Evolutionary conservation across 495 filamentous ascomycete genomes (phyloP).

Genomic region (Tirmania nivea): DNA sequence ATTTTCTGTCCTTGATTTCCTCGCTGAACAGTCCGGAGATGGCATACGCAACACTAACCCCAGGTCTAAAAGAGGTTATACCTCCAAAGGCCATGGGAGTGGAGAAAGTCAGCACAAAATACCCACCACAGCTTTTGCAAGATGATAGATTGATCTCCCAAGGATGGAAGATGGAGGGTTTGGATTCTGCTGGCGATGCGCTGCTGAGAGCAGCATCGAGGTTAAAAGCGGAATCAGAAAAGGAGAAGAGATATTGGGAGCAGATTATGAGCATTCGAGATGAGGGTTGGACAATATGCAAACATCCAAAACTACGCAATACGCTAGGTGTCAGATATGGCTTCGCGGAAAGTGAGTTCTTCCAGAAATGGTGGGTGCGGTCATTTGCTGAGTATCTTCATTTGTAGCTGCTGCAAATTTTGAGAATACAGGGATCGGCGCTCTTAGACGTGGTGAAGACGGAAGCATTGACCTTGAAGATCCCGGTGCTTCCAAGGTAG

Average conservation of each 20-base stretch:
- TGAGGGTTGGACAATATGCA: slow-evolving; percentile 62
- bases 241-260: slow-evolving; percentile 74
- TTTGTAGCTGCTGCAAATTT: slow-evolving; percentile 44
- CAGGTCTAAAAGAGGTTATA: slow-evolving; percentile 41
- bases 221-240: slow-evolving; percentile 49
- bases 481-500: slow-evolving; percentile 29
- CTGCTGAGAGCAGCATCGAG: slow-evolving; percentile 49
- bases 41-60: slow-evolving; percentile 46
- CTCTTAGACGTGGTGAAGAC: slow-evolving; percentile 48
- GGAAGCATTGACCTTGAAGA: slow-evolving; percentile 56
- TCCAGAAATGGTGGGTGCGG: neutral
- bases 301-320: slow-evolving; percentile 47
- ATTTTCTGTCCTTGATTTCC: slow-evolving; percentile 66
- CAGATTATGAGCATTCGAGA: slow-evolving; percentile 60
- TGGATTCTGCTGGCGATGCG: slow-evolving; percentile 51
- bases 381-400: neutral
- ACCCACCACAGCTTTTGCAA: slow-evolving; percentile 30
- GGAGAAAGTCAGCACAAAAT: slow-evolving; percentile 37
- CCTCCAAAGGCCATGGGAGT: slow-evolving; percentile 56
- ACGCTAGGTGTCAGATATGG: slow-evolving; percentile 72
- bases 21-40: slow-evolving; percentile 51
- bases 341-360: slow-evolving; percentile 45
- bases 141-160: slow-evolving; percentile 33
- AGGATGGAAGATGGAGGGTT: slow-evolving; percentile 59
- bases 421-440: slow-evolving; percentile 53